Conservation (phyloP, 2,329 filamentous ascomycete species). For the Corniculantispora saksenae region DNA sequence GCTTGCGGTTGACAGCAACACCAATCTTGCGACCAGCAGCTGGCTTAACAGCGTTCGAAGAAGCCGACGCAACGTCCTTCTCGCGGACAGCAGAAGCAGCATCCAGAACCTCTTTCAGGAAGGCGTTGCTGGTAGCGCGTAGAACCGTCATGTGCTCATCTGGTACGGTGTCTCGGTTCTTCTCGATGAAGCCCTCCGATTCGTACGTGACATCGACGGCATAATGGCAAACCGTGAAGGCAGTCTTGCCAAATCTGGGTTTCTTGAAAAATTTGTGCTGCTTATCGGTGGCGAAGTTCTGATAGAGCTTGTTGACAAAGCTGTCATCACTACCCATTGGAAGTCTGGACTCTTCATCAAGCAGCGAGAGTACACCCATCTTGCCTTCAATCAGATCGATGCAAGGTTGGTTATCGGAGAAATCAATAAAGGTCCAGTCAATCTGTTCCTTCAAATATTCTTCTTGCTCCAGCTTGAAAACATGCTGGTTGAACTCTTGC, state of each 20-base stretch:
- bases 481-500: conserved; percentile 98
- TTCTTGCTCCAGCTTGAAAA: conserved; percentile 98
- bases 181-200: conserved; percentile 98
- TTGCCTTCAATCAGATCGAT: conserved; percentile 98
- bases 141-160: conserved; percentile 97
- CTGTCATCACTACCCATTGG: conserved; percentile 98
- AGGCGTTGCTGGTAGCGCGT: conserved; percentile 78
- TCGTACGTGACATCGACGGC: conserved; percentile 98
- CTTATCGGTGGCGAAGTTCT: conserved; percentile 88
- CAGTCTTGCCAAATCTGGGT: conserved; percentile 92
- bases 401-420: conserved; percentile 98
- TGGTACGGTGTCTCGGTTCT: conserved; percentile 97
- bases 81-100: conserved; percentile 85
- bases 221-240: conserved; percentile 98
- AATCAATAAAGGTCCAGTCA: conserved; percentile 99
- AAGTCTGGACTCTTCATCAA: conserved; percentile 94
- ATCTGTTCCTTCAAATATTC: conserved; percentile 96
- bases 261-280: conserved; percentile 94
- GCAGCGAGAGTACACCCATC: conserved; percentile 84
- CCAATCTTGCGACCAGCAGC: conserved; percentile 83
- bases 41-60: conserved; percentile 74
- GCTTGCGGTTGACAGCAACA: conserved; percentile 91
- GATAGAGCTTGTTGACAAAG: conserved; percentile 93
- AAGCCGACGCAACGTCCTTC: conserved; percentile 71
- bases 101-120: conserved; percentile 81